phyloP scores from a whole-genome alignment of 352 stramenopile species.

The Peronosclerospora sorghi region DNA sequence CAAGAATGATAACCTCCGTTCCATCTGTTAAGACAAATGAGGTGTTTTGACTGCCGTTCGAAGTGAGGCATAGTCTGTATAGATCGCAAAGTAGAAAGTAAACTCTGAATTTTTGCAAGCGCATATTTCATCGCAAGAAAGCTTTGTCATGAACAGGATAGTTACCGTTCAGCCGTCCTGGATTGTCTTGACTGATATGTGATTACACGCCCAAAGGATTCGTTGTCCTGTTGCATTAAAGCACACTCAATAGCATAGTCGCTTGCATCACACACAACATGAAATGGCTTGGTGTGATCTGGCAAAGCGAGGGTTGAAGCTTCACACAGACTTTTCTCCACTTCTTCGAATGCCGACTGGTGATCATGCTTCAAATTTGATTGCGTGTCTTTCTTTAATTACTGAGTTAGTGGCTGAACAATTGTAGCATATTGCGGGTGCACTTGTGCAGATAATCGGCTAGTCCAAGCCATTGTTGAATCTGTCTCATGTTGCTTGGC shows the following conservation, averaged over 20 bases:
- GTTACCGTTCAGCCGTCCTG: not conserved
- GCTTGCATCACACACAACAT: no score
- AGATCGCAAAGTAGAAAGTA: not conserved
- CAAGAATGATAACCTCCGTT: not conserved
- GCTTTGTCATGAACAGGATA: no score
- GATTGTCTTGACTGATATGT: not conserved
- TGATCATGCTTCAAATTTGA: not conserved
- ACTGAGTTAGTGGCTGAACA: conserved; percentile 1
- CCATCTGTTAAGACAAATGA: not conserved
- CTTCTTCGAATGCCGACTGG: not conserved
- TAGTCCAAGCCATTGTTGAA: no score
- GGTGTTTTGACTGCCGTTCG: not conserved
- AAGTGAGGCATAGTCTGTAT: no score
- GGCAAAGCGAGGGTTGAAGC: no score
- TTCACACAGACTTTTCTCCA: not conserved
- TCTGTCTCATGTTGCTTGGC: not conserved
- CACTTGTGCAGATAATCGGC: no score
- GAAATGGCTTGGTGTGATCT: no score
- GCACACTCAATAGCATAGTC: not conserved
- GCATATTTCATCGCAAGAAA: no score
- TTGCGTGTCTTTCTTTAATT: no score
- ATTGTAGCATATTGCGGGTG: not conserved
- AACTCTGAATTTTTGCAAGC: no score
- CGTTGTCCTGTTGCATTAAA: not conserved
- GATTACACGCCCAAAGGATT: no score